phyloP scores from a whole-genome alignment of 306 rosid genomes.

The Castanospermum australe region DNA sequence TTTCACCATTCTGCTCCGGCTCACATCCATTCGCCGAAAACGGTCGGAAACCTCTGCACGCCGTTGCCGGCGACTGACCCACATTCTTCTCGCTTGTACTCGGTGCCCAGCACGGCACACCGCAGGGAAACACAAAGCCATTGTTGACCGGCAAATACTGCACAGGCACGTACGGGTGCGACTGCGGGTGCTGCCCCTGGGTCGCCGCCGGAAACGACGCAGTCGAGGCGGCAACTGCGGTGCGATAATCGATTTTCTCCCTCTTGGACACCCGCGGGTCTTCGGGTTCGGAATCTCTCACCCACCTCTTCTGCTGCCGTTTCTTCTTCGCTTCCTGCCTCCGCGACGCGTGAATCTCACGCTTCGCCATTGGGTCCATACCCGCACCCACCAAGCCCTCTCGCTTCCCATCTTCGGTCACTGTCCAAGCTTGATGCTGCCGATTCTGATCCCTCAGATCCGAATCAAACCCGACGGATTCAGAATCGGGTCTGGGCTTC shows the following conservation, averaged over 20 bases:
- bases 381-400: not conserved
- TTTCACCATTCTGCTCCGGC: not conserved
- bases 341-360: slow-evolving; percentile 46
- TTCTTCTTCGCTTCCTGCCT: slow-evolving; percentile 51
- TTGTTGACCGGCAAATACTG: slow-evolving; percentile 36
- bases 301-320: slow-evolving; percentile 22
- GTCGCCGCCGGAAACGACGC: slow-evolving; percentile 5
- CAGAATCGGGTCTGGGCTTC: slow-evolving; percentile 13
- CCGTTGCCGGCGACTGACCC: slow-evolving; percentile 13
- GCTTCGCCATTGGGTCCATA: slow-evolving; percentile 20
- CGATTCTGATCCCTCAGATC: not conserved
- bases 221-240: not conserved
- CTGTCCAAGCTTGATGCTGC: not conserved
- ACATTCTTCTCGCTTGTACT: not conserved
- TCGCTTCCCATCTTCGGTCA: not conserved
- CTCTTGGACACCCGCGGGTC: slow-evolving; percentile 27
- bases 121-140: slow-evolving; percentile 37
- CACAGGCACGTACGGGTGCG: slow-evolving; percentile 20
- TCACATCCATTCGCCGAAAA: slow-evolving; percentile 13
- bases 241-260: slow-evolving; percentile 14
- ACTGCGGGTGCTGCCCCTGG: too few relatives aligned
- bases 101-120: slow-evolving; percentile 37
- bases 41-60: slow-evolving; percentile 33
- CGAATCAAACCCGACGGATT: not conserved
- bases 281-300: not conserved